Conservation (phyloP, 1,139 yeast genomes). For the Taphrina populina region DNA sequence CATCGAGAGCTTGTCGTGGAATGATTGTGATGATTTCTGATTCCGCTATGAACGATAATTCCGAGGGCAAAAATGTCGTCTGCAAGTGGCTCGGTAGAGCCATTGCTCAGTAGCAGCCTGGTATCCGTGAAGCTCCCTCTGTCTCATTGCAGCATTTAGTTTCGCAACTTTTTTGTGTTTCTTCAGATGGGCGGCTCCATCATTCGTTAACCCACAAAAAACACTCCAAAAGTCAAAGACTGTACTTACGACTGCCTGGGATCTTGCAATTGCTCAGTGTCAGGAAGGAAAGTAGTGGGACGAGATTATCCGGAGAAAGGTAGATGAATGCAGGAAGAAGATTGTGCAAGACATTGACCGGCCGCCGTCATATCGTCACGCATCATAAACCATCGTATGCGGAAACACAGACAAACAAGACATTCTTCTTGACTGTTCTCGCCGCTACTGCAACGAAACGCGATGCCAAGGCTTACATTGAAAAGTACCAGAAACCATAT, state of each 20-base stretch:
- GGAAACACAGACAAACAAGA: conserved; percentile 42
- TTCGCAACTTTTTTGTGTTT: not conserved
- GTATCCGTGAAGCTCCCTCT: too few species aligned
- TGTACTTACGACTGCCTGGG: too few species aligned
- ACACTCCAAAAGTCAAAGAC: too few species aligned
- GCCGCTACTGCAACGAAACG: conserved; percentile 66
- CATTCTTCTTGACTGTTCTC: conserved; percentile 58
- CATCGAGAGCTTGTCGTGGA: conserved; percentile 70
- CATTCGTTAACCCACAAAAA: too few species aligned
- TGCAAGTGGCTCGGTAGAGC: conserved; percentile 61
- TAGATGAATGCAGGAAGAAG: too few species aligned
- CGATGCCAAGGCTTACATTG: conserved; percentile 61
- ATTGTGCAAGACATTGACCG: too few species aligned
- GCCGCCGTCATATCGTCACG: conserved; percentile 17
- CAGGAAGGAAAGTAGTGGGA: too few species aligned
- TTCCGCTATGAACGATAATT: conserved; percentile 81
- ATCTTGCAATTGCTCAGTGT: too few species aligned
- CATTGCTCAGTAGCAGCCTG: conserved; percentile 56
- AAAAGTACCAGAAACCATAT: conserved; percentile 45
- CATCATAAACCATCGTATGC: conserved; percentile 31
- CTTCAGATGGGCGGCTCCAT: too few species aligned
- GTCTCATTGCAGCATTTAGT: not conserved
- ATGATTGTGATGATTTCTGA: conserved; percentile 68
- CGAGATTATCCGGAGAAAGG: too few species aligned
- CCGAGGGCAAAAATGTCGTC: conserved; percentile 68